phyloP scores from a whole-genome alignment of 2,329 filamentous ascomycete genomes.

The Ophiostoma tasmaniense region DNA sequence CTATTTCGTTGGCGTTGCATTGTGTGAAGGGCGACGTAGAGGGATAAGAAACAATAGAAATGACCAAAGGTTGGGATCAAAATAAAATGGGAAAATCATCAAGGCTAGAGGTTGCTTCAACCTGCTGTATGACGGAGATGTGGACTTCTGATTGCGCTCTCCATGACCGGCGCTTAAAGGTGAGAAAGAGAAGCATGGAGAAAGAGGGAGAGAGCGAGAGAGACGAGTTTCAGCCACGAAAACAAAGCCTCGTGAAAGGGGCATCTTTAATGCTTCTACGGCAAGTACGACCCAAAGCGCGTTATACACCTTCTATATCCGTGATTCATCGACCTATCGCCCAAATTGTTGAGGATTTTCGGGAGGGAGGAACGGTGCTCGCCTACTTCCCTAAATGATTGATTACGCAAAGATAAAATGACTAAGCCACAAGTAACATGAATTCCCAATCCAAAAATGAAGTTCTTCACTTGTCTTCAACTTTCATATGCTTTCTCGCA shows the following conservation, averaged over 20 bases:
- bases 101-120: neutral
- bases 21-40: neutral
- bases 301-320: neutral
- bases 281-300: neutral
- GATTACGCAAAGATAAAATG: neutral
- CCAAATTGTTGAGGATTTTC: neutral
- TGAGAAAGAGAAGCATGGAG: neutral
- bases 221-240: too few species aligned
- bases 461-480: neutral
- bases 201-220: neutral
- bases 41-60: neutral
- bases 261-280: neutral
- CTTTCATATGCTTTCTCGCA: neutral
- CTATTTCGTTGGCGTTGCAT: neutral
- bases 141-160: neutral
- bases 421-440: neutral
- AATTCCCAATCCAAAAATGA: neutral
- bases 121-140: neutral
- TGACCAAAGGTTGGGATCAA: neutral
- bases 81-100: neutral
- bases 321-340: neutral
- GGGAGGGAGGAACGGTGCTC: neutral
- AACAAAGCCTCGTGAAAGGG: neutral
- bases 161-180: neutral
- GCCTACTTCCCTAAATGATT: neutral